Percentiles rank a stretch among this genome's conserved stretches.
phyloP scores from a whole-genome alignment of 352 stramenopile genomes.

The Pythium phragmiticola region DNA sequence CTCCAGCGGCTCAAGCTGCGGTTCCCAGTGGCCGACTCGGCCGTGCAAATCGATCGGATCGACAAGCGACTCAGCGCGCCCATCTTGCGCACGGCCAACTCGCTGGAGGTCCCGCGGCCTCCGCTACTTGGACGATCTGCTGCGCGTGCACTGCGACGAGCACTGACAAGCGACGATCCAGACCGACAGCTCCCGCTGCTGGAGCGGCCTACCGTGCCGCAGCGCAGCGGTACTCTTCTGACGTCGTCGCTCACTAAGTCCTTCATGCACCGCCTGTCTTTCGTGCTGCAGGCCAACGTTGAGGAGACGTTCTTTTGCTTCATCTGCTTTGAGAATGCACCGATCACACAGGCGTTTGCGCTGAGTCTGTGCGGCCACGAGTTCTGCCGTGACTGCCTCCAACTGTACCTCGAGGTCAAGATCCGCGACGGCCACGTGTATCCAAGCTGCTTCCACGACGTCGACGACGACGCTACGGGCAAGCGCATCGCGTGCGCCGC shows the following conservation, averaged over 20 bases:
- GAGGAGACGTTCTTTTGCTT: slow-evolving; percentile 75
- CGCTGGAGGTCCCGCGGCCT: background rate
- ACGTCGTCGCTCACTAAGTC: slow-evolving; percentile 8
- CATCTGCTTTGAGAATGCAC: slow-evolving; percentile 72
- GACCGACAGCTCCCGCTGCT: slow-evolving; percentile 12
- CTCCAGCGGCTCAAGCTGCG: slow-evolving; percentile 9
- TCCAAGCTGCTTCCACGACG: slow-evolving; percentile 64
- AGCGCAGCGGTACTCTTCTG: background rate
- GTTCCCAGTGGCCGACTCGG: background rate
- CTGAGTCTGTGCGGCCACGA: slow-evolving; percentile 54
- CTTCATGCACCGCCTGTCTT: slow-evolving; percentile 15
- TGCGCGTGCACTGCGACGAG: slow-evolving; percentile 8
- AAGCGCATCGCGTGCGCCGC: slow-evolving; percentile 30
- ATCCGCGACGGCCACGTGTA: slow-evolving; percentile 71
- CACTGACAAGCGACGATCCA: slow-evolving; percentile 13
- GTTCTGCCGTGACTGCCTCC: slow-evolving; percentile 56
- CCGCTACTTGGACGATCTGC: background rate
- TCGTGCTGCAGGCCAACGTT: slow-evolving; percentile 7
- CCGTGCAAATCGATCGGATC: background rate
- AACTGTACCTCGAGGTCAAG: slow-evolving; percentile 57
- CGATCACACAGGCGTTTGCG: slow-evolving; percentile 34
- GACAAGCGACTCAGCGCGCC: slow-evolving; percentile 17
- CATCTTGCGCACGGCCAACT: slow-evolving; percentile 9
- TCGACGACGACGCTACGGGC: slow-evolving; percentile 3
- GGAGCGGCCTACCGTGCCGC: slow-evolving; percentile 4